Conservation (phyloP, 805 yeast species). For the Yarrowia hollandica region DNA sequence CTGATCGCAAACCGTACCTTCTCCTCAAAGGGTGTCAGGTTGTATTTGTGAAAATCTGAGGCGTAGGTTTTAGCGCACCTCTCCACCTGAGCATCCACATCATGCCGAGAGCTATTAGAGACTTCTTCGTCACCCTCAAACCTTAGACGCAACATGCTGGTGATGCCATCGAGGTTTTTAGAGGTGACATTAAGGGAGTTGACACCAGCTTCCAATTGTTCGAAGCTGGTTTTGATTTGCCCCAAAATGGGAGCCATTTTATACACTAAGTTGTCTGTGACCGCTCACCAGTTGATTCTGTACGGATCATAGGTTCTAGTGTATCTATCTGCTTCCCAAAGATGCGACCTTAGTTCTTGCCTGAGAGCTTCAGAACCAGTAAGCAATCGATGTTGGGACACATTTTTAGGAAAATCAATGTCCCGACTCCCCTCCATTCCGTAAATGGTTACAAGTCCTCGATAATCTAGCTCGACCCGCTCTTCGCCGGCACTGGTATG, state of each 20-base stretch:
- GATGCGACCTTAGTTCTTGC: not conserved
- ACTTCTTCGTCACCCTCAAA: constrained; percentile 13
- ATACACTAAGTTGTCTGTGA: constrained; percentile 2
- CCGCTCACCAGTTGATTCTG: constrained; percentile 11
- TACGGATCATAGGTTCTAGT: not conserved
- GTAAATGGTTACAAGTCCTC: constrained; percentile 2
- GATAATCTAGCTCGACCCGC: constrained; percentile 4
- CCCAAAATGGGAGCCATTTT: constrained; percentile 9
- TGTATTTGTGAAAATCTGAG: not conserved
- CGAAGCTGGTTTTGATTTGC: not conserved
- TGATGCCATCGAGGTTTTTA: not conserved
- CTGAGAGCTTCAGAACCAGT: constrained; percentile 8
- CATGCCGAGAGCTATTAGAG: not conserved
- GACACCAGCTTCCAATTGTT: not conserved
- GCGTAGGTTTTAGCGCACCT: constrained; percentile 1
- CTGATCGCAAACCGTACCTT: not conserved
- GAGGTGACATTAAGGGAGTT: not conserved
- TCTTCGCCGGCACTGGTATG: constrained; percentile 1
- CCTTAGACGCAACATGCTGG: not conserved
- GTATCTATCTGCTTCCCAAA: not conserved
- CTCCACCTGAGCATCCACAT: constrained; percentile 1
- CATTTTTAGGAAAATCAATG: constrained; percentile 10
- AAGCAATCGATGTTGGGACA: constrained; percentile 15
- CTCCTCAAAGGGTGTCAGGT: constrained; percentile 4
- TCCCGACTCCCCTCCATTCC: constrained; percentile 11